phyloP scores from a whole-genome alignment of 2,329 filamentous ascomycete species.

The Botryotinia globosa region DNA sequence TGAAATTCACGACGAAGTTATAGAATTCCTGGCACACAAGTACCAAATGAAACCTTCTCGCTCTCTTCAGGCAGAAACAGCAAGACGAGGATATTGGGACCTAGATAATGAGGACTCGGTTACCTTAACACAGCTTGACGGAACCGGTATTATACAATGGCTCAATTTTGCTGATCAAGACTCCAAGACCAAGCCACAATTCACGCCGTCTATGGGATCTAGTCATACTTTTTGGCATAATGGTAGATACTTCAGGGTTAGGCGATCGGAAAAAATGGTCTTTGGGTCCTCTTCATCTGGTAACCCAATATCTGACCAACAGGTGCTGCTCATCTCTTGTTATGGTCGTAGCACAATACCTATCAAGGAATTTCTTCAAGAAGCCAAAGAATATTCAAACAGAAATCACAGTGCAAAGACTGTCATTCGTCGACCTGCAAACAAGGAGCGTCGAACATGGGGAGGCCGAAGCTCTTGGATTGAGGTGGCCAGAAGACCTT shows the following conservation, averaged over 20 bases:
- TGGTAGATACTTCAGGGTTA: conserved; percentile 50
- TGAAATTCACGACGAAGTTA: conserved; percentile 56
- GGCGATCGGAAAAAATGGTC: conserved; percentile 29
- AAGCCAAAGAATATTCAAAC: conserved; percentile 53
- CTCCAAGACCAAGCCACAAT: conserved; percentile 51
- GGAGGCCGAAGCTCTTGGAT: conserved; percentile 50
- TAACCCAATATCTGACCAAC: conserved; percentile 48
- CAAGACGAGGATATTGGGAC: conserved; percentile 54
- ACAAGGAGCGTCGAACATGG: conserved; percentile 47
- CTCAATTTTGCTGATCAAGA: conserved; percentile 60
- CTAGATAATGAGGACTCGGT: conserved; percentile 45
- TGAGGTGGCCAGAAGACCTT: conserved; percentile 59
- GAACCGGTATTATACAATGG: conserved; percentile 43
- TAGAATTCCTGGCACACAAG: conserved; percentile 56
- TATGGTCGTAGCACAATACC: conserved; percentile 51
- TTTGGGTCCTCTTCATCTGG: conserved; percentile 28
- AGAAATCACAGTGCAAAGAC: conserved; percentile 55
- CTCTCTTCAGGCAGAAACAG: conserved; percentile 54
- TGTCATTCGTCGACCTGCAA: conserved; percentile 53
- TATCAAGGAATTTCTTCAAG: conserved; percentile 54
- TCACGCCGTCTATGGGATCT: conserved; percentile 51
- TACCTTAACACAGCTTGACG: conserved; percentile 43
- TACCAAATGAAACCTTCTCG: conserved; percentile 51
- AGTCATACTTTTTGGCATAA: conserved; percentile 54
- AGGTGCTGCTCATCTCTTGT: conserved; percentile 54